A percentile compares a stretch with the other conserved stretches of the same genome.
These are phyloP conservation scores for Ochromonas danica DNA, from an alignment of 108 stramenopile species.

Conservation along the genomic window DNA sequence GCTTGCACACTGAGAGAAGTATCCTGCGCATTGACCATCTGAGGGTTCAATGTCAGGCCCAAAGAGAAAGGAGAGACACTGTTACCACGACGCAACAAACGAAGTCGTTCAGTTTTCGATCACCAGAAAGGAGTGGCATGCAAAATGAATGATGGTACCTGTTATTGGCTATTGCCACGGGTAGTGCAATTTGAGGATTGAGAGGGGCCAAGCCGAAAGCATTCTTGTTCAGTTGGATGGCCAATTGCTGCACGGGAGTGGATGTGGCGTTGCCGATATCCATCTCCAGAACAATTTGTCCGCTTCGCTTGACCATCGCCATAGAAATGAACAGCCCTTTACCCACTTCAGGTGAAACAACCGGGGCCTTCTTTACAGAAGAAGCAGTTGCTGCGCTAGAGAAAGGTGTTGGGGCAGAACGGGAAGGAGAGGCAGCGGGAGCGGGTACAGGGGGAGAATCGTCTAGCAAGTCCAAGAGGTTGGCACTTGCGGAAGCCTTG, in stretches of 20 bases:
- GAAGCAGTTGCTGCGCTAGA: no score
- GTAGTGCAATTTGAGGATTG: constrained; percentile 74
- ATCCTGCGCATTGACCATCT: constrained; percentile 68
- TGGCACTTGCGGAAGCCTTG: background rate
- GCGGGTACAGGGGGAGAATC: constrained; percentile 5
- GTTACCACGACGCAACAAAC: background rate
- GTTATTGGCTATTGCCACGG: constrained; percentile 69
- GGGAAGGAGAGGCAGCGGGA: background rate
- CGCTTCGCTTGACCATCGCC: background rate
- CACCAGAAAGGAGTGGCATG: no score
- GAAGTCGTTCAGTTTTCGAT: no score
- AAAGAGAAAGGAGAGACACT: constrained; percentile 46
- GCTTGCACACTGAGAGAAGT: constrained; percentile 78
- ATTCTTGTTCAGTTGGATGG: constrained; percentile 96
- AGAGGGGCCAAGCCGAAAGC: constrained; percentile 87
- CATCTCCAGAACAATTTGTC: constrained; percentile 64
- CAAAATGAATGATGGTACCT: constrained; percentile 21
- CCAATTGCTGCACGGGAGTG: constrained; percentile 71
- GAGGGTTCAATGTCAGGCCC: constrained; percentile 67
- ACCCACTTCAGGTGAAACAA: background rate
- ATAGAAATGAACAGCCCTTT: constrained; percentile 19
- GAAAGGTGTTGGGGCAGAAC: background rate
- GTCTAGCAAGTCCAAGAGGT: constrained; percentile 30
- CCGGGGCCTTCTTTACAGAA: background rate
- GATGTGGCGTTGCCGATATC: constrained; percentile 71